Conservation (phyloP, 2,329 filamentous ascomycete species). For the Pyrenochaeta sp. region DNA sequence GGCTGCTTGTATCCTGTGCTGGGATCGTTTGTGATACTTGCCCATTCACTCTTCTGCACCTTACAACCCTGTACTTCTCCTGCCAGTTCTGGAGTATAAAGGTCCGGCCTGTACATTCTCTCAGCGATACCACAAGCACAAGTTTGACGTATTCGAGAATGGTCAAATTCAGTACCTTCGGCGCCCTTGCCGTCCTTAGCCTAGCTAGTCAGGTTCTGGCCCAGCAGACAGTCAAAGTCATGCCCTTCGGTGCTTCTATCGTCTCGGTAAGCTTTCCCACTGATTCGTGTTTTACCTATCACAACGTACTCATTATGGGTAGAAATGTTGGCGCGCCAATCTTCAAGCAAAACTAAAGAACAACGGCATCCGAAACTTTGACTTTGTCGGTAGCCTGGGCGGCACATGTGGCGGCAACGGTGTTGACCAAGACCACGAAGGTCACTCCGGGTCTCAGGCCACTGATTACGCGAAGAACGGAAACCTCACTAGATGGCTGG, state of each 20-base stretch:
- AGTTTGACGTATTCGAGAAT: constrained; percentile 13
- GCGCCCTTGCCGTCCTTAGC: constrained; percentile 28
- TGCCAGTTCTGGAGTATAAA: too few species aligned
- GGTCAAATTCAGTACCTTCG: constrained; percentile 29
- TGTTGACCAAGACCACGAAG: constrained; percentile 56
- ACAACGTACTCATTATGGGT: too few species aligned
- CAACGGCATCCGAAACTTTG: constrained; percentile 32
- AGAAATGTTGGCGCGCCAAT: constrained; percentile 49
- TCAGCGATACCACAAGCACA: not conserved
- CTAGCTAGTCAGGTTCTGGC: constrained; percentile 26
- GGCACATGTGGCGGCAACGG: constrained; percentile 46
- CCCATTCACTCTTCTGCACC: too few species aligned
- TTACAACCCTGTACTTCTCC: too few species aligned
- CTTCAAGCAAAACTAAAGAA: constrained; percentile 40
- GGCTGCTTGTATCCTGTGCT: too few species aligned
- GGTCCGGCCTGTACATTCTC: not conserved
- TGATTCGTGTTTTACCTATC: too few species aligned
- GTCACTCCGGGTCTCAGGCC: constrained; percentile 52
- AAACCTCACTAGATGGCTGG: constrained; percentile 51
- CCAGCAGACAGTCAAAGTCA: constrained; percentile 38
- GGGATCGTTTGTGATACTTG: too few species aligned
- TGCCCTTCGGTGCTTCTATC: constrained; percentile 48
- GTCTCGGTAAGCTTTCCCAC: constrained; percentile 34
- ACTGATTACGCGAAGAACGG: constrained; percentile 50
- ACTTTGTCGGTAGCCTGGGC: constrained; percentile 47